These are phyloP conservation scores for Talaromyces wortmannii DNA, from an alignment of 495 filamentous ascomycete genomes.

Conservation along the genomic window DNA sequence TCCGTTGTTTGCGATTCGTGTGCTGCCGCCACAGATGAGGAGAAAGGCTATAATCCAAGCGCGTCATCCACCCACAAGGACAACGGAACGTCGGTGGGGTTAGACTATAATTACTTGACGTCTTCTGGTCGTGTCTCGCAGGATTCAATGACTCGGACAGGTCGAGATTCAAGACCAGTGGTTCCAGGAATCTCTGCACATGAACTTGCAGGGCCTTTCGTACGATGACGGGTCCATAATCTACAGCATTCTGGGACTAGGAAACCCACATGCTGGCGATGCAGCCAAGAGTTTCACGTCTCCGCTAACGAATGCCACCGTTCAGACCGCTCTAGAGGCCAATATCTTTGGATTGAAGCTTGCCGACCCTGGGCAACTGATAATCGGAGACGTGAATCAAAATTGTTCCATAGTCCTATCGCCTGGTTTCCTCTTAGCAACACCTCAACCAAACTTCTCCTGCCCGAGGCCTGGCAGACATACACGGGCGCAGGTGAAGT, in stretches of 20 bases:
- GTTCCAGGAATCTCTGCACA: slow-evolving; percentile 1
- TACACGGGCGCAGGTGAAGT: background rate
- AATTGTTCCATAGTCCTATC: background rate
- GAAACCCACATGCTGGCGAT: background rate
- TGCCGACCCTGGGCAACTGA: background rate
- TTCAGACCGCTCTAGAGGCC: background rate
- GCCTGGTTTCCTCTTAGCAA: slow-evolving; percentile 1
- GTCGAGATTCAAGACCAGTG: slow-evolving; percentile 2
- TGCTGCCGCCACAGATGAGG: background rate
- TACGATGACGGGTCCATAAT: background rate
- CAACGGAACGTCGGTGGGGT: background rate
- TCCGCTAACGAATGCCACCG: background rate
- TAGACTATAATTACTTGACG: background rate
- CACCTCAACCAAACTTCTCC: background rate
- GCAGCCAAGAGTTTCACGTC: background rate
- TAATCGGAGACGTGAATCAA: slow-evolving; percentile 1
- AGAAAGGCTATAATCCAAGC: slow-evolving; percentile 4
- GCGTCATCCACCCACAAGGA: slow-evolving; percentile 3
- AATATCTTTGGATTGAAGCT: slow-evolving; percentile 3
- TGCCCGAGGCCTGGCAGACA: slow-evolving; percentile 2
- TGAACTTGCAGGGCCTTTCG: background rate
- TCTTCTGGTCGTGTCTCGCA: slow-evolving; percentile 1
- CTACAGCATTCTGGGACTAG: slow-evolving; percentile 3
- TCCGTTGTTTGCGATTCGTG: slow-evolving; percentile 2
- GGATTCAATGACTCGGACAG: slow-evolving; percentile 2